Base-by-base conservation (phyloP, 306 rosid genomes). In the Prosopis cineraria region DNA sequence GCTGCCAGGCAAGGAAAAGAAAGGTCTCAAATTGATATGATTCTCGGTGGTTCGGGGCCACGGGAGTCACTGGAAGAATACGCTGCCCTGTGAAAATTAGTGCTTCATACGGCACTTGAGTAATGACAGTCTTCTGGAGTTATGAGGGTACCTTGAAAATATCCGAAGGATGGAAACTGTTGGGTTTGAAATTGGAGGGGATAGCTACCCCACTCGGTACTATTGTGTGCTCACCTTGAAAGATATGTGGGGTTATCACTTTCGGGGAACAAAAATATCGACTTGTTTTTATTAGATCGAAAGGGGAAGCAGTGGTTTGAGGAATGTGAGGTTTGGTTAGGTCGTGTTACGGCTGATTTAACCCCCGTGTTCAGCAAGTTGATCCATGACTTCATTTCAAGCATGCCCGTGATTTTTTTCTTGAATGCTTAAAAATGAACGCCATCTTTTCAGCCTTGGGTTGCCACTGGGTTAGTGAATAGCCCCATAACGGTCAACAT, bases 251-350 rank as follows among this genome's bases (percentile, higher is more conserved):
- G 52, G 72, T 39, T 40, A 1, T 13, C 50, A 20, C 25, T 22
- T 39, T 12, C 16, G 3, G 50, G 20, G 71, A 37, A 66, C 25
- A 66, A 37, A 56, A 66, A 66, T 66, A 66, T 66, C 47, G 4
- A 58, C 44, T 52, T 12, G 10, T 36, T 34, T 22, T 22, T 39
- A 65, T 66, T 10, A 24, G 41, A 36, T 64, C 16, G 58, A 75
- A 71, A 75, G 70, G 72, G 80, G 24, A 70, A 69, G 80, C 70
- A 50, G 37, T 31, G 66, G 58, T 3, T 82, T 67, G 82, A 68
- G 63, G 30, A 73, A 8, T 24, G 30, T 68, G 36, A 12, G 12
- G 20, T 41, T 45, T 6, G 36, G n/a, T 40, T n/a, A 24, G 22
- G 30, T 53, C 60, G 3, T 10, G 5, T 7, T 31, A 33, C 22